Evolutionary conservation across 2,329 filamentous ascomycete species (phyloP).

Genomic region (Cryphonectria japonica): DNA sequence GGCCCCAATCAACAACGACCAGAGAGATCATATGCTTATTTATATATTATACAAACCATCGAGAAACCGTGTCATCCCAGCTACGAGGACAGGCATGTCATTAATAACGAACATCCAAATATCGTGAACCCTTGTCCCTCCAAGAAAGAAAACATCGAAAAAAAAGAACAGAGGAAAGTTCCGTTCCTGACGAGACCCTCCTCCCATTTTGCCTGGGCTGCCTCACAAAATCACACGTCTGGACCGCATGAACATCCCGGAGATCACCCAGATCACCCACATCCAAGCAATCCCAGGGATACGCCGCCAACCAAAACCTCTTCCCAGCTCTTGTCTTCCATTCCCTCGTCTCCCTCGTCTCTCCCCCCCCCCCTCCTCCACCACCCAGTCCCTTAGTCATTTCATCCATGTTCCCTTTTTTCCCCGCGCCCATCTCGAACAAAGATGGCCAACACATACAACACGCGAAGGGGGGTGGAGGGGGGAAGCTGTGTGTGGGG

Average conservation of each 20-base stretch:
- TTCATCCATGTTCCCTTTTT: background rate
- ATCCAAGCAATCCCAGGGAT: conserved; percentile 6
- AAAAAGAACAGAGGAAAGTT: background rate
- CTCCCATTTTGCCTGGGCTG: background rate
- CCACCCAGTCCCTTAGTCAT: background rate
- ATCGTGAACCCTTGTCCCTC: background rate
- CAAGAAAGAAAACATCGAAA: background rate
- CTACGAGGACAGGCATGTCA: background rate
- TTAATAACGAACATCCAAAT: background rate
- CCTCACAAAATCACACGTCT: background rate
- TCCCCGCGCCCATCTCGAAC: background rate
- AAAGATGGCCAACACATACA: background rate
- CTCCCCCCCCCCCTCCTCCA: background rate
- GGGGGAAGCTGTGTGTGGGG: background rate
- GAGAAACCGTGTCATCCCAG: background rate
- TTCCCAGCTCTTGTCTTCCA: background rate
- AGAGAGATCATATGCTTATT: no score
- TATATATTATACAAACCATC: no score
- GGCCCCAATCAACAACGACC: no score
- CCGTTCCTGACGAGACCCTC: background rate
- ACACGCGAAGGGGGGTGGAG: background rate
- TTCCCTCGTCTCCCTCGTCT: background rate
- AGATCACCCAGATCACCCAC: conserved; percentile 1
- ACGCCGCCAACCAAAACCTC: conserved; percentile 11
- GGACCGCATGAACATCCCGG: background rate